phyloP scores from a whole-genome alignment of 805 yeast genomes.

The Candida insectalens region DNA sequence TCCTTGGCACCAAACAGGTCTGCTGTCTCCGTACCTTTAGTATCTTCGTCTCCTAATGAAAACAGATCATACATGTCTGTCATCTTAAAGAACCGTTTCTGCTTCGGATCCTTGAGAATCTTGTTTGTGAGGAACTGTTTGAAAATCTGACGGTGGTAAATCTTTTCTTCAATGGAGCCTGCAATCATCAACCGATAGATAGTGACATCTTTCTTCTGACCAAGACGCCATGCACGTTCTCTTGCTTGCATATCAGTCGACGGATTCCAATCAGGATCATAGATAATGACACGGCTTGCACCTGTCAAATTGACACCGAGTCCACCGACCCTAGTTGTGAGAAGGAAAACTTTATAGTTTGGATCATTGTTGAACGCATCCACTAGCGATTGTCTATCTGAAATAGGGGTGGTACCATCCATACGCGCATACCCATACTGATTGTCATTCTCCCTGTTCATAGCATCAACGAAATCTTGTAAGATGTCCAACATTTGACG shows the following conservation, averaged over 20 bases:
- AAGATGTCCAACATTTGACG: constrained; percentile 88
- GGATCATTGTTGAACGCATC: constrained; percentile 66
- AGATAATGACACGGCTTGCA: constrained; percentile 88
- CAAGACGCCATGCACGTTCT: constrained; percentile 95
- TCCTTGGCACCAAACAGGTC: constrained; percentile 47
- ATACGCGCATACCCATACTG: constrained; percentile 56
- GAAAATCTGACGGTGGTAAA: constrained; percentile 93
- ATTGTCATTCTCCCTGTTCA: constrained; percentile 20
- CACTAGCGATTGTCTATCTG: constrained; percentile 66
- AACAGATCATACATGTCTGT: constrained; percentile 88
- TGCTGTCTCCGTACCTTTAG: constrained; percentile 60
- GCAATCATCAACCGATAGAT: constrained; percentile 89
- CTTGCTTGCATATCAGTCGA: constrained; percentile 95
- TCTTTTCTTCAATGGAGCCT: constrained; percentile 93
- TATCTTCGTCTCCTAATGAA: constrained; percentile 66
- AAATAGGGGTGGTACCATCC: constrained; percentile 91
- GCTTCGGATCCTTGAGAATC: constrained; percentile 91
- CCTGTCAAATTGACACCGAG: constrained; percentile 91
- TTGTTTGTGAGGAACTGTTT: constrained; percentile 90
- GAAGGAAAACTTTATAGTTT: constrained; percentile 52
- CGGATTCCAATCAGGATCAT: constrained; percentile 98
- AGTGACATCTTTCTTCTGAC: constrained; percentile 86
- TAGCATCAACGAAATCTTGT: constrained; percentile 48
- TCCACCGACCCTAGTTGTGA: constrained; percentile 95
- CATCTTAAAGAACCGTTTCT: constrained; percentile 83